phyloP scores from a whole-genome alignment of 75 land plant genomes.

The Pinus taeda region DNA sequence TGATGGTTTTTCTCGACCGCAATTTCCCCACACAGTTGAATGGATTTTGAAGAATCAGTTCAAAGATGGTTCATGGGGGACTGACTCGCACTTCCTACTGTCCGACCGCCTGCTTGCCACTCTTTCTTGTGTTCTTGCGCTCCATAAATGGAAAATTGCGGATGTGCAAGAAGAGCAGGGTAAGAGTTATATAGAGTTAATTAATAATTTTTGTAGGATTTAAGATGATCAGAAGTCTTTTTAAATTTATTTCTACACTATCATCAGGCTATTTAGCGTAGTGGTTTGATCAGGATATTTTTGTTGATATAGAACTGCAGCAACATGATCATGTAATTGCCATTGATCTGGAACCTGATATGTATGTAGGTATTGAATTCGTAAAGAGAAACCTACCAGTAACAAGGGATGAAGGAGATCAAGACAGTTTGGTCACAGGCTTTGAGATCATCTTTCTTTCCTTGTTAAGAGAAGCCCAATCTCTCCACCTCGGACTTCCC shows the following conservation, averaged over 20 bases:
- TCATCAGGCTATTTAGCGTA: no score
- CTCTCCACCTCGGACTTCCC: slow-evolving; percentile 59
- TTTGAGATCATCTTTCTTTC: slow-evolving; percentile 90
- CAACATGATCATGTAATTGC: no score
- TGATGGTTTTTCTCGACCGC: slow-evolving; percentile 6
- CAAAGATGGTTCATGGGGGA: slow-evolving; percentile 42
- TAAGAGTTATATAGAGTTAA: not conserved
- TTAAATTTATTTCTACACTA: no score
- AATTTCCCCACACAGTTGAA: slow-evolving; percentile 27
- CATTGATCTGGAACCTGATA: no score
- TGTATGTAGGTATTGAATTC: slow-evolving; percentile 28
- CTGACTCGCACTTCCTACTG: slow-evolving; percentile 11
- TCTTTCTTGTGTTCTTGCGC: slow-evolving; percentile 35
- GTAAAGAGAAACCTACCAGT: slow-evolving; percentile 14
- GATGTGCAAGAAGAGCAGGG: not conserved
- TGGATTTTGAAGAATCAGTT: slow-evolving; percentile 43
- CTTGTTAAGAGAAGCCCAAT: slow-evolving; percentile 56
- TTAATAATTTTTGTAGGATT: no score
- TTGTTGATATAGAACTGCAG: no score
- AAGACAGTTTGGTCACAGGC: slow-evolving; percentile 76
- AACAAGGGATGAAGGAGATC: slow-evolving; percentile 48
- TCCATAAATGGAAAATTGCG: slow-evolving; percentile 1
- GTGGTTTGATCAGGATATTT: no score
- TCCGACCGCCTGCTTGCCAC: slow-evolving; percentile 28
- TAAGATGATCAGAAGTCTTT: no score